Percentiles rank a stretch among this genome's conserved stretches.
Conservation (phyloP, 768 basidiomycete genomes). For the Naganishia onofrii region DNA sequence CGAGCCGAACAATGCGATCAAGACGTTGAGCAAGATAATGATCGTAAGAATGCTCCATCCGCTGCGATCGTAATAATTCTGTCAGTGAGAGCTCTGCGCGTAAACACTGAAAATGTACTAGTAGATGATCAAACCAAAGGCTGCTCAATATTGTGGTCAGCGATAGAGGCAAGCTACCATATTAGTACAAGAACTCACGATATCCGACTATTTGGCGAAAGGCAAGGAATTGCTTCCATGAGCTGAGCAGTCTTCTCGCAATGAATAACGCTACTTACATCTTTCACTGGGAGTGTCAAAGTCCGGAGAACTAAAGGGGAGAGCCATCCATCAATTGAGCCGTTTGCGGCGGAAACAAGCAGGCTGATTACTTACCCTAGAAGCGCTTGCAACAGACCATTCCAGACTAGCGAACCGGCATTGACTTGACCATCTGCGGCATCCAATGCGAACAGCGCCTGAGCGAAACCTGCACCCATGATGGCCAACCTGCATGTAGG, state of each 20-base stretch:
- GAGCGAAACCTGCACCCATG: constrained; percentile 70
- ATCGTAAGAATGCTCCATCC: constrained; percentile 82
- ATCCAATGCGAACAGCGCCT: constrained; percentile 78
- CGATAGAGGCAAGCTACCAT: background rate
- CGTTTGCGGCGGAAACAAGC: background rate
- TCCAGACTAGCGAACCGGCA: constrained; percentile 59
- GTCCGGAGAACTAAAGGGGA: constrained; percentile 45
- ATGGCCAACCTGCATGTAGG: constrained; percentile 60
- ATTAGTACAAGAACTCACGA: constrained; percentile 27
- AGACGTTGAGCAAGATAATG: constrained; percentile 82
- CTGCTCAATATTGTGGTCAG: constrained; percentile 7
- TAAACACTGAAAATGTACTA: constrained; percentile 61
- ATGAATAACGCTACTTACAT: constrained; percentile 29
- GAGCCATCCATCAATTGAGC: too few species aligned
- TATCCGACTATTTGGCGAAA: constrained; percentile 40
- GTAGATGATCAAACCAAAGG: constrained; percentile 65
- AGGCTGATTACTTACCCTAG: constrained; percentile 62
- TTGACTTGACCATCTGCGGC: constrained; percentile 78
- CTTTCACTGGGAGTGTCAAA: constrained; percentile 47
- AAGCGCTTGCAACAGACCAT: constrained; percentile 73
- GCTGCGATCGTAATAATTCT: background rate
- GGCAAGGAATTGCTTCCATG: background rate
- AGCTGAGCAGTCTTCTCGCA: background rate
- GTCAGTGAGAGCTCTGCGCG: background rate
- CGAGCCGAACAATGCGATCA: constrained; percentile 84